Evolutionary conservation across 192 early-diverging fungal species (phyloP), one percentile per base, ranked within the genome.

Genomic region (Backusella circina): DNA sequence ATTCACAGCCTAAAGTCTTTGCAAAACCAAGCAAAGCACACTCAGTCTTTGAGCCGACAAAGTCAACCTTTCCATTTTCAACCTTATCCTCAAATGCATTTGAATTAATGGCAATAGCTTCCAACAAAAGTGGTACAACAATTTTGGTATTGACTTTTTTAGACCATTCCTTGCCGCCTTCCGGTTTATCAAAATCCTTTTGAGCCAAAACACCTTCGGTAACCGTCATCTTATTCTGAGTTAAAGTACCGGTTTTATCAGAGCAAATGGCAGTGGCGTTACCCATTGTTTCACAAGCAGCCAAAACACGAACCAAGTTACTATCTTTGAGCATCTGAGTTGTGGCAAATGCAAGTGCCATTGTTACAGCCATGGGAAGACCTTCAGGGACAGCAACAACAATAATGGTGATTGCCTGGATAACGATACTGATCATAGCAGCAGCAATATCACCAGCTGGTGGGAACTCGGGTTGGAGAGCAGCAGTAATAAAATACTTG

Each of bases 361-460:
- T 84, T 4, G 95, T 95, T 23, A 95, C 92, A 35, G 94, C 95
- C 90, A 93, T 91, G 18, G 93, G 93, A 67, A 96, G 81, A 64
- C 95, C 95, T 82, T 94, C 95, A 38, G 95, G 95, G 7, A 96
- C 92, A 23, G 93, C 93, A 21, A 93, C 93, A 5, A 96, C 92
- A 21, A 92, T 88, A 64, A 95, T 88, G 5, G 92, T 92, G 65
- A 96, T 90, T 9, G 93, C 91, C 82, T 93, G 90, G 72, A 95
- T 91, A 57, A 91, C 78, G 68, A 95, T 93, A 38, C 83, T 87
- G 71, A 92, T 88, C 77, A 92, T 85, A 38, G 85, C 81, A 51
- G 87, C 85, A 77, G 88, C 83, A 78, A 91, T 86, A 3, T 61
- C 54, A 28, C 23, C 21, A 21, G 47, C 72, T 26, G 87, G 80